Percentiles rank a stretch among this genome's conserved stretches.
These are phyloP conservation scores for Aspergillus thermomutatus DNA, from an alignment of 2,329 filamentous ascomycete genomes.

Conservation along the genomic window DNA sequence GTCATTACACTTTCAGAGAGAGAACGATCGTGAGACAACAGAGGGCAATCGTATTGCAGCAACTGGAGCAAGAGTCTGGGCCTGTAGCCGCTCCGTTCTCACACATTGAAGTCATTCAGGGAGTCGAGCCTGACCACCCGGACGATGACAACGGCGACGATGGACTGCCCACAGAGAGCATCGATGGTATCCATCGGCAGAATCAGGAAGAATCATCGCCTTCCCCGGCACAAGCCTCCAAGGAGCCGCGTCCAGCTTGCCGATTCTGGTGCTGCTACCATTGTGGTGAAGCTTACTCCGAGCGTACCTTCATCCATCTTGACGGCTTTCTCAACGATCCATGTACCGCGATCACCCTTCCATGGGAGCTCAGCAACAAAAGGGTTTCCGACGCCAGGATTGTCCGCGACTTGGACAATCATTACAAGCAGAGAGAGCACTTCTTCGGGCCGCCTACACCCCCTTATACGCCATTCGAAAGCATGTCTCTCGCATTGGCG, in stretches of 20 bases:
- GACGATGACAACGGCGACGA: neutral
- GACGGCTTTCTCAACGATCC: slow-evolving; percentile 37
- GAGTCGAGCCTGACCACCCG: neutral
- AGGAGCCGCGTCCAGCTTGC: slow-evolving; percentile 7
- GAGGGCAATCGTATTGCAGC: slow-evolving; percentile 30
- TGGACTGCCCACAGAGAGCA: neutral
- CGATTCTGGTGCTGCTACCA: slow-evolving; percentile 16
- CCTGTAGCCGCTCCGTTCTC: neutral
- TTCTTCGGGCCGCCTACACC: neutral
- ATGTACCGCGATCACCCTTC: slow-evolving; percentile 17
- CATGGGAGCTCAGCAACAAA: slow-evolving; percentile 29
- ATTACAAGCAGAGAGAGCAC: neutral
- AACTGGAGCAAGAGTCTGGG: slow-evolving; percentile 17
- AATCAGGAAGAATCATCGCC: neutral
- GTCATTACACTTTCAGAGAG: slow-evolving; percentile 43
- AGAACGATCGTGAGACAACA: slow-evolving; percentile 40
- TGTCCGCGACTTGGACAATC: slow-evolving; percentile 17
- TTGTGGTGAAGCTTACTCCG: slow-evolving; percentile 15
- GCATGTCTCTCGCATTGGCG: neutral
- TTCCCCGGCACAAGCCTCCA: neutral
- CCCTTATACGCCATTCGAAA: neutral
- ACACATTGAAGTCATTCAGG: neutral
- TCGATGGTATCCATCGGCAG: slow-evolving; percentile 1
- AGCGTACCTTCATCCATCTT: slow-evolving; percentile 46
- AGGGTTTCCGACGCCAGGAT: slow-evolving; percentile 23